Evolutionary conservation across 2,329 filamentous ascomycete genomes (phyloP), one percentile per base, ranked within the genome.

Genomic region (Neurospora sp.): DNA sequence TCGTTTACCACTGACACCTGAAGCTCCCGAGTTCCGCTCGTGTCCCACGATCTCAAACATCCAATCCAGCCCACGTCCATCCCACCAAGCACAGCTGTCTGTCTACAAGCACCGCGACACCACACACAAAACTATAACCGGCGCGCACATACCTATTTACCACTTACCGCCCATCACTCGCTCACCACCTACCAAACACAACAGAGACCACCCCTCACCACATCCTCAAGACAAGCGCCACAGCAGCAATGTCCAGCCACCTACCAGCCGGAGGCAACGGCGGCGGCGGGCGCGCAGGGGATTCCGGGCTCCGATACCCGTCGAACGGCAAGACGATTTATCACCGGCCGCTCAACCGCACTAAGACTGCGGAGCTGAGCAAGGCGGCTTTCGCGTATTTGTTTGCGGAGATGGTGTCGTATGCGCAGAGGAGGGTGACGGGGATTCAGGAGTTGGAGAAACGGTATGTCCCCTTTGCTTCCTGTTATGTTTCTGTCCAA

Each of bases 241-340:
- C 43, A 1, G 0, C 19, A 52, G 15, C 15, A 6, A 62, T 62
- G 52, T 62, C 52, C 13, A 62, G 17, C 52, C 43, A 52, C 46
- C 11, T 52, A 52, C 46, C 46, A 52, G 52, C 28, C 52, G 52
- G 52, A 62, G 52, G 52, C 52, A 62, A 10, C 52, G 52, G 52
- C 52, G 7, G 52, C 23, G 28, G 52, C 11, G 52, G 6, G 28
- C 52, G 52, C 15, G 28, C 28, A 62, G 52, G 52, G 0, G 52
- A 62, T 33, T 36, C 85, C 40, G 90, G 92, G 36, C 89, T 99
- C 72, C 92, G 93, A 75, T 93, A 96, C 77, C 95, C 96, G 67
- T 92, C 92, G 70, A 97, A 90, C 80, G 93, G 93, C 83, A 98
- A 98, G 84, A 97, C 93, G 74, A 98, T 99, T 83, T 99, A 98